phyloP scores from a whole-genome alignment of 768 basidiomycete genomes.

The Podaxis pistillaris region DNA sequence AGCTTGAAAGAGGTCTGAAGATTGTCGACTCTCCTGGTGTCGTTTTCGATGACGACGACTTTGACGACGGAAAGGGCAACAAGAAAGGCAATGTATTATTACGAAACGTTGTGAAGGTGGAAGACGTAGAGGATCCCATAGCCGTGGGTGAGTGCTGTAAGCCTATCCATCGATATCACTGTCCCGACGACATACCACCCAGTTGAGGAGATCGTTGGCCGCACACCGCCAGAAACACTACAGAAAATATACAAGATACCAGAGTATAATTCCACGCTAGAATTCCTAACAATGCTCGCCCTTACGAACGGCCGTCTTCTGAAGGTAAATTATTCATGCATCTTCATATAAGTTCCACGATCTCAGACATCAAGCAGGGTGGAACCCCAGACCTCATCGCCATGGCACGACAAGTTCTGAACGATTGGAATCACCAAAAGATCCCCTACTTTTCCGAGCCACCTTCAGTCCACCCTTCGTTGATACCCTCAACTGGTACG shows the following conservation, averaged over 20 bases:
- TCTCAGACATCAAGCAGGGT: constrained; percentile 44
- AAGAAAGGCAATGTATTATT: constrained; percentile 70
- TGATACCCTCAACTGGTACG: constrained; percentile 54
- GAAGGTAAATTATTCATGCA: constrained; percentile 50
- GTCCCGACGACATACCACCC: constrained; percentile 5
- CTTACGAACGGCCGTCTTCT: constrained; percentile 78
- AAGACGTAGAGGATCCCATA: constrained; percentile 88
- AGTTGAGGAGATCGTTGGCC: constrained; percentile 86
- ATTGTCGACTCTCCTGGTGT: constrained; percentile 97
- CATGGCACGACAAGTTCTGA: constrained; percentile 77
- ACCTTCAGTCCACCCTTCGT: constrained; percentile 75
- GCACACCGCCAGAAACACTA: constrained; percentile 70
- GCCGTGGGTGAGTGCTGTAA: constrained; percentile 65
- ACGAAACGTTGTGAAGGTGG: constrained; percentile 87
- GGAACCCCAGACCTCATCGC: constrained; percentile 87
- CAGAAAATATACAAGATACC: constrained; percentile 87
- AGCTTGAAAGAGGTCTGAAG: constrained; percentile 88
- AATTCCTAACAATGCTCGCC: constrained; percentile 90
- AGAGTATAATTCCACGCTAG: constrained; percentile 63
- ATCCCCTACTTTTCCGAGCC: constrained; percentile 87
- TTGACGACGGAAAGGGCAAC: constrained; percentile 37
- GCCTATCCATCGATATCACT: background rate
- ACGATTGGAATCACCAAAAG: constrained; percentile 96
- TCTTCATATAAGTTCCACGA: background rate
- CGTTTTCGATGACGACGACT: constrained; percentile 84